These are phyloP conservation scores for Microstroma glucosiphilum DNA, from an alignment of 1,284 basidiomycete species.

Conservation along the genomic window DNA sequence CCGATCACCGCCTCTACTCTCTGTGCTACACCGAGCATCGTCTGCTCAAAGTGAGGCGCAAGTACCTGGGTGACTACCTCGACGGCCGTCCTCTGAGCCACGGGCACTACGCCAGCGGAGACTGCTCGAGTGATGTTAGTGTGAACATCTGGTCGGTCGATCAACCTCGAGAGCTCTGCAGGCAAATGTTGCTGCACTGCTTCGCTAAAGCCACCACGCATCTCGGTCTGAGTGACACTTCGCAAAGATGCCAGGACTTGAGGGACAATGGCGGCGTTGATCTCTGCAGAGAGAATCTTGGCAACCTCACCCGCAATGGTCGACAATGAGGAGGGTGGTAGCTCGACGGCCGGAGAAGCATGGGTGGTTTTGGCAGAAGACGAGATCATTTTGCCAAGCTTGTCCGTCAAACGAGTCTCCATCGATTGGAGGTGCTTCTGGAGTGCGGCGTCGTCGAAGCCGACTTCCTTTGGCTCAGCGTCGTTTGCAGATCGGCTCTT, in stretches of 20 bases:
- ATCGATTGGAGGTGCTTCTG: too few species aligned
- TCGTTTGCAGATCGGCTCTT: too few species aligned
- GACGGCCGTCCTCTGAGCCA: conserved; percentile 24
- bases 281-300: not conserved
- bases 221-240: not conserved
- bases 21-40: conserved; percentile 12
- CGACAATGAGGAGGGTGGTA: not conserved
- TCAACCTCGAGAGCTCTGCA: conserved; percentile 12
- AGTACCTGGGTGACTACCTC: conserved; percentile 25
- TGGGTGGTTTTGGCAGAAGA: not conserved
- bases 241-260: not conserved
- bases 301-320: not conserved
- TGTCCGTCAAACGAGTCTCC: not conserved
- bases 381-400: not conserved
- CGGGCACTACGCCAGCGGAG: conserved; percentile 20
- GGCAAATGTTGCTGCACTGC: conserved; percentile 16
- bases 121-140: conserved; percentile 23
- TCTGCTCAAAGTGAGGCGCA: conserved; percentile 28
- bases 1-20: not conserved
- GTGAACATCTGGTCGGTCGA: conserved; percentile 20
- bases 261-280: not conserved
- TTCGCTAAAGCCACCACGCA: not conserved
- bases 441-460: too few species aligned
- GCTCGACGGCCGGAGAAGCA: not conserved
- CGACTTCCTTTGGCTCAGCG: too few species aligned